Evolutionary conservation across 306 rosid species (phyloP).

Genomic region (Dryas drummondii): DNA sequence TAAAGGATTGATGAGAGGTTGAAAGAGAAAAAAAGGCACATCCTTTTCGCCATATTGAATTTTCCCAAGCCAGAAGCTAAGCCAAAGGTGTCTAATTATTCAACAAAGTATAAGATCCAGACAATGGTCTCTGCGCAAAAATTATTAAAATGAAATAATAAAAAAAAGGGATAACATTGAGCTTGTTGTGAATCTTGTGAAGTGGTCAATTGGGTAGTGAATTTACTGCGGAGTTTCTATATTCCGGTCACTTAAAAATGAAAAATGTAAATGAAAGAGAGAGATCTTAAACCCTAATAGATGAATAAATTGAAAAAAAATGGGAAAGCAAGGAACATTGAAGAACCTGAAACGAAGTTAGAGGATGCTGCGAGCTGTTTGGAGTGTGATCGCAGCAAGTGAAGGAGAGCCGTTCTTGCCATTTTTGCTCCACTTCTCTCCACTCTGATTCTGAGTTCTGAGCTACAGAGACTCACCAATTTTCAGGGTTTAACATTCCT

Average conservation of each 20-base stretch:
- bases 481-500: conserved; percentile 14
- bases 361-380: conserved; percentile 25
- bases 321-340: not conserved
- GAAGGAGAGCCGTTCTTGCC: conserved; percentile 62
- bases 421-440: conserved; percentile 27
- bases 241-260: not conserved
- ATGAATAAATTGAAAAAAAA: not conserved
- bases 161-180: not conserved
- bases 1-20: not conserved
- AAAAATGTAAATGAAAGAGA: not conserved
- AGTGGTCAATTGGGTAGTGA: not conserved
- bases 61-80: not conserved
- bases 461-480: not conserved
- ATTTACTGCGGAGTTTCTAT: too few relatives aligned
- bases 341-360: conserved; percentile 44
- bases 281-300: conserved; percentile 2
- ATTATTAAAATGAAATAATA: not conserved
- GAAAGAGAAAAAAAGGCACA: not conserved
- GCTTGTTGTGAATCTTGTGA: not conserved
- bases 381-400: conserved; percentile 57
- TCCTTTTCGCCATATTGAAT: not conserved
- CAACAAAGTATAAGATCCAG: not conserved
- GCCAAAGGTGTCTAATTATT: not conserved
- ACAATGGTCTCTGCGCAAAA: not conserved
- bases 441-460: not conserved